Conservation (phyloP, 768 basidiomycete genomes). For the Fistulinella prunicolor region DNA sequence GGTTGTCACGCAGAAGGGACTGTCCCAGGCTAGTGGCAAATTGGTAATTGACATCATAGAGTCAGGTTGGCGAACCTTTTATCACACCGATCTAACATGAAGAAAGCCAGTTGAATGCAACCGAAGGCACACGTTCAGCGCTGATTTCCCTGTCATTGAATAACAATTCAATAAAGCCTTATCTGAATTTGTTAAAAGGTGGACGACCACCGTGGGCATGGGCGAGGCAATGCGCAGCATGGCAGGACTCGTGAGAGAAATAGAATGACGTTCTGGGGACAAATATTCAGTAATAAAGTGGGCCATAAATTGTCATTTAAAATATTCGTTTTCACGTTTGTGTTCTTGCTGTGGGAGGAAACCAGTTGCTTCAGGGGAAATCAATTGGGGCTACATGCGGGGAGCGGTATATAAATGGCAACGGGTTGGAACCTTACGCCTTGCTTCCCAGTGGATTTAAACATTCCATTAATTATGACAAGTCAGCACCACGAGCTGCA, state of each 20-base stretch:
- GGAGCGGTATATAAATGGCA: conserved; percentile 1
- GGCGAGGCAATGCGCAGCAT: conserved; percentile 12
- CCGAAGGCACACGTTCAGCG: conserved; percentile 17
- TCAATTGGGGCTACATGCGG: background rate
- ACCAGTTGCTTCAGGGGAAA: background rate
- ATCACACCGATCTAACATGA: conserved; percentile 9
- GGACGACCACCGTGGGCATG: conserved; percentile 16
- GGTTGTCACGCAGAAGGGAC: background rate
- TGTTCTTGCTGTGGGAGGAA: conserved; percentile 15
- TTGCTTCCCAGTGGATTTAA: background rate
- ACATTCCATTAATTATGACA: conserved; percentile 6
- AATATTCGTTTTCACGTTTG: conserved; percentile 6
- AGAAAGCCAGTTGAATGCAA: conserved; percentile 8
- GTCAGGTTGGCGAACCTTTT: conserved; percentile 1
- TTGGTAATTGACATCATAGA: conserved; percentile 9
- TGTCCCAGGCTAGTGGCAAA: conserved; percentile 2
- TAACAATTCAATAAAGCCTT: conserved; percentile 20
- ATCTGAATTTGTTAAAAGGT: conserved; percentile 12
- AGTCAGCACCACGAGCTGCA: conserved; percentile 1
- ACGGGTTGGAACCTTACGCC: background rate
- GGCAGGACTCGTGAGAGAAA: conserved; percentile 22
- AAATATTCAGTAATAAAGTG: background rate
- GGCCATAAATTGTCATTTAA: conserved; percentile 2
- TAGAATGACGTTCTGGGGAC: background rate
- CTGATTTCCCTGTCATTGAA: conserved; percentile 15